Base-by-base conservation (phyloP, 2,329 filamentous ascomycete genomes). In the Phoma sp. region DNA sequence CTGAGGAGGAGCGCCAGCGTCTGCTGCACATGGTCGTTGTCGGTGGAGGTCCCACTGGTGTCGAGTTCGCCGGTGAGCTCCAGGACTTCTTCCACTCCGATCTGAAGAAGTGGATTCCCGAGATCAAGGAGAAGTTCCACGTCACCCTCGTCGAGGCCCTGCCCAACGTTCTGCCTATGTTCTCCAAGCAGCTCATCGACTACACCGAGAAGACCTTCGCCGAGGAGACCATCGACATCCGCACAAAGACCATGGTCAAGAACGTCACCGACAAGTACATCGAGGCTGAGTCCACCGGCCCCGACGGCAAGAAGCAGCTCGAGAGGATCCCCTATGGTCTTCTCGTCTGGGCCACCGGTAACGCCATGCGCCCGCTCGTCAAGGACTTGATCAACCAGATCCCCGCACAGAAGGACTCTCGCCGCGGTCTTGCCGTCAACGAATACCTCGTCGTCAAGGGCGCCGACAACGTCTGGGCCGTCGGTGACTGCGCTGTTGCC, bases 131-230 rank as follows among this genome's bases (percentile, higher is more conserved):
- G 70, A 91, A 93, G 78, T 98, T 99, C 87, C 90, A 93, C 77
- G 93, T 99, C 62, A 99, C 95, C 54, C 87, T 99, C 42, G 93
- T 99, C 64, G 95, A 99, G 81, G 95, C 95, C 58, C 86, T 99
- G 30, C 95, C 95, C 68, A 97, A 96, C 76, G 93, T 96, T 47
- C 85, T 99, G 62, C 95, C 95, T 69, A 96, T 93, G 84, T 99
- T 99, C 84, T 96, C 91, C 76, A 98, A 98, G 85, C 92, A 96
- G 78, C 83, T 99, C 71, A 98, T 99, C 73, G 95, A 99, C 72
- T 99, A 99, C 83, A 99, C 95, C 67, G 95, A 99, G 81, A 93
- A 93, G 78, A 97, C 93, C 41, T 96, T 99, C 82, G 95, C 96
- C 80, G 95, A 99, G 82, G 95, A 99, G 79, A 93, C 92, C 74